Conservation (phyloP, 176 grass and related monocot genomes). For the Avena atlantica region DNA sequence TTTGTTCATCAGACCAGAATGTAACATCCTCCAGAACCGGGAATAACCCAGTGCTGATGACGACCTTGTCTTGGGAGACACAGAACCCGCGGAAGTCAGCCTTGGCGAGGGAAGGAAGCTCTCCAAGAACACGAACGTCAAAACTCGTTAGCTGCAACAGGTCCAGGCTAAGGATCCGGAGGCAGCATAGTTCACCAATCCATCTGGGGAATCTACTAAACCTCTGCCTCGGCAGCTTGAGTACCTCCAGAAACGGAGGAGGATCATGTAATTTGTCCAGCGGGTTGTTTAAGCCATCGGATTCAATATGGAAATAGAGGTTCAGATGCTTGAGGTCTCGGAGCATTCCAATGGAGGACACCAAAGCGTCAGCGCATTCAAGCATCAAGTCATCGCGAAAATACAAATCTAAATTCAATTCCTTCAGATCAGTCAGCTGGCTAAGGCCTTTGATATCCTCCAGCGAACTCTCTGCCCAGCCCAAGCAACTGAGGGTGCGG, state of each 20-base stretch:
- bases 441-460: background rate
- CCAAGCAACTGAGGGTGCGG: background rate
- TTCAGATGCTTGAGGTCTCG: background rate
- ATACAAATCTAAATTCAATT: background rate
- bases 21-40: background rate
- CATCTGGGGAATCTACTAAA: background rate
- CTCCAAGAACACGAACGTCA: background rate
- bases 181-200: background rate
- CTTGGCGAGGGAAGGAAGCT: too few relatives aligned
- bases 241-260: background rate
- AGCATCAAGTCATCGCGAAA: background rate
- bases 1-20: background rate
- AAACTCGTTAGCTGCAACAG: background rate
- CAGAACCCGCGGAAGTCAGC: fast-evolving
- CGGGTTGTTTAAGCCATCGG: too few relatives aligned
- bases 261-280: background rate
- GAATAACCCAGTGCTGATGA: background rate
- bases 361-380: background rate
- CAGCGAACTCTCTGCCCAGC: background rate
- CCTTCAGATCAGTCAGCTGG: background rate
- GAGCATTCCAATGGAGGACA: background rate
- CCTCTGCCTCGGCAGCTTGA: fast-evolving
- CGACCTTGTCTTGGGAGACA: background rate
- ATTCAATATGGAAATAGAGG: background rate
- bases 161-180: fast-evolving